These are phyloP conservation scores for Boletus edulis DNA, from an alignment of 768 basidiomycete species.

Conservation along the genomic window DNA sequence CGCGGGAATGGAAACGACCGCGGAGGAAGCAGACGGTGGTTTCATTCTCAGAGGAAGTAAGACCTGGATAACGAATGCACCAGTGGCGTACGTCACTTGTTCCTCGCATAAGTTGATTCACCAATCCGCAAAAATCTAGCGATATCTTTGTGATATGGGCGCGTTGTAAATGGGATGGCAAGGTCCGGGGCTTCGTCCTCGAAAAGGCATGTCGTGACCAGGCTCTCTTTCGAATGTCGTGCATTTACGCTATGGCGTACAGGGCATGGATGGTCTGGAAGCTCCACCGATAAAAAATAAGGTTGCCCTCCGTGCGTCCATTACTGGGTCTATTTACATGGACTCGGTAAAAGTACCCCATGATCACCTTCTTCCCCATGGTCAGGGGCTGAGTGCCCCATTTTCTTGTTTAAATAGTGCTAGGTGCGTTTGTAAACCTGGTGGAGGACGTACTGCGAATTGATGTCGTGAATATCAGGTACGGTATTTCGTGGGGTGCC, in stretches of 20 bases:
- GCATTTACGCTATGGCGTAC: not conserved
- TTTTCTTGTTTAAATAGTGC: slow-evolving; percentile 95
- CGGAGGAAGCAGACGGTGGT: slow-evolving; percentile 80
- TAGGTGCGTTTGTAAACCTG: slow-evolving; percentile 37
- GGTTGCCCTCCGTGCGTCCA: slow-evolving; percentile 80
- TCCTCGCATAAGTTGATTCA: slow-evolving; percentile 7
- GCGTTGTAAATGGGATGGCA: slow-evolving; percentile 89
- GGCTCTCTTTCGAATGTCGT: not conserved
- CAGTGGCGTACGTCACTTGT: slow-evolving; percentile 65
- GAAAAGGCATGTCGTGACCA: slow-evolving; percentile 62
- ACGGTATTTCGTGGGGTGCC: slow-evolving; percentile 91
- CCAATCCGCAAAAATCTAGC: slow-evolving; percentile 34
- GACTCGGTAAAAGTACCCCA: slow-evolving; percentile 79
- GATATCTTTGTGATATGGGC: slow-evolving; percentile 96
- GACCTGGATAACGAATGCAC: slow-evolving; percentile 97
- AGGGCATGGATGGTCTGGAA: slow-evolving; percentile 81
- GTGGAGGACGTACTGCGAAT: not conserved
- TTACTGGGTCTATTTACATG: slow-evolving; percentile 89
- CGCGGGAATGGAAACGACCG: slow-evolving; percentile 95
- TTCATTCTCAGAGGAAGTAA: slow-evolving; percentile 89
- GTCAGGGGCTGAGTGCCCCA: slow-evolving; percentile 74
- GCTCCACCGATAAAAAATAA: slow-evolving; percentile 93
- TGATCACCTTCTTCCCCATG: slow-evolving; percentile 74
- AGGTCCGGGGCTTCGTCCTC: slow-evolving; percentile 85
- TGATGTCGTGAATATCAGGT: slow-evolving; percentile 38